phyloP scores from a whole-genome alignment of 2,329 filamentous ascomycete genomes.

The Epichloe festucae region DNA sequence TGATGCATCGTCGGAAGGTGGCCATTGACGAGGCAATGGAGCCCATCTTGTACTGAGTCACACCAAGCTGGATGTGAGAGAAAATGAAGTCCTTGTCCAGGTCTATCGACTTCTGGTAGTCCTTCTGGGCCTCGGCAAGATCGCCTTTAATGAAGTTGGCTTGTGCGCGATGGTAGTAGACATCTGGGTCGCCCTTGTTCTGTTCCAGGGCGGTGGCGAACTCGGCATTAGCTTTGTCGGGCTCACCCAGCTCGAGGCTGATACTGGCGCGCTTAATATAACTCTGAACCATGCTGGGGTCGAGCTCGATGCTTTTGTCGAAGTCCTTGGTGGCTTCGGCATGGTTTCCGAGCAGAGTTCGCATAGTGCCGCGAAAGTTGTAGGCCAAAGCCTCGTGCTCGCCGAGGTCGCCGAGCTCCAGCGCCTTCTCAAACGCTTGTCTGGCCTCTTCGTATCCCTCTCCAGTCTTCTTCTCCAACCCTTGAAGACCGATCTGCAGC shows the following conservation, averaged over 20 bases:
- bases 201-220: conserved; percentile 77
- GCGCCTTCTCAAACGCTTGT: conserved; percentile 71
- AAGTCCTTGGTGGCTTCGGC: conserved; percentile 71
- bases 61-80: conserved; percentile 97
- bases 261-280: conserved; percentile 99
- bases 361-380: conserved; percentile 94
- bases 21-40: conserved; percentile 97
- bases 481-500: conserved; percentile 68
- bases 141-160: conserved; percentile 96
- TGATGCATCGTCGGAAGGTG: conserved; percentile 92
- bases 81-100: conserved; percentile 95
- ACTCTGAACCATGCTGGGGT: conserved; percentile 81
- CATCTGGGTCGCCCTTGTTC: conserved; percentile 82
- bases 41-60: conserved; percentile 99
- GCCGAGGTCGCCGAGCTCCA: conserved; percentile 68
- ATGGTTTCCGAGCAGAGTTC: conserved; percentile 82
- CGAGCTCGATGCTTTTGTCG: conserved; percentile 83
- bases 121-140: conserved; percentile 85
- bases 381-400: conserved; percentile 83
- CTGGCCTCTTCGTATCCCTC: conserved; percentile 88
- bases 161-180: conserved; percentile 98
- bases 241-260: conserved; percentile 83
- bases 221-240: conserved; percentile 75
- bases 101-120: conserved; percentile 99
- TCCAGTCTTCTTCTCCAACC: conserved; percentile 73